phyloP scores from a whole-genome alignment of 345 rosid genomes.

The Acer saccharum region DNA sequence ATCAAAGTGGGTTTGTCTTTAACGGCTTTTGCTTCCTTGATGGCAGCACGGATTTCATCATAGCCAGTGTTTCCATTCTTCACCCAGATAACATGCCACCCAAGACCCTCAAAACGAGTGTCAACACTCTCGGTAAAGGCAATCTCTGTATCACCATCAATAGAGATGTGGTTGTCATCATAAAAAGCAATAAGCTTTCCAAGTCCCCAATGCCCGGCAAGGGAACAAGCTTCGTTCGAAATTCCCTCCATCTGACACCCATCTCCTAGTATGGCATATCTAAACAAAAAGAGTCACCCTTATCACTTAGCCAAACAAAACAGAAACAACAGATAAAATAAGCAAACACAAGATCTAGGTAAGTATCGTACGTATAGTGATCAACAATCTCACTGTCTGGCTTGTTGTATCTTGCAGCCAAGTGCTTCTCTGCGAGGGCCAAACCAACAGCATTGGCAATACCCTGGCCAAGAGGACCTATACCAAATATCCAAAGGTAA shows the following conservation, averaged over 20 bases:
- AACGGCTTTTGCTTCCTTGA: conserved; percentile 96
- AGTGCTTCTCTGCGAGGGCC: conserved; percentile 92
- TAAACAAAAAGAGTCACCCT: conserved; percentile 21
- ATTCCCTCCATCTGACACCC: conserved; percentile 99
- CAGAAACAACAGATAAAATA: not conserved
- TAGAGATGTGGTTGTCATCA: conserved; percentile 99
- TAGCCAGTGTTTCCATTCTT: conserved; percentile 99
- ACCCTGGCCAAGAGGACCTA: conserved; percentile 98
- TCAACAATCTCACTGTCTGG: conserved; percentile 77
- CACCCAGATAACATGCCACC: conserved; percentile 99
- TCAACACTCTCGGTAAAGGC: conserved; percentile 94
- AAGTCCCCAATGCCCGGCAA: conserved; percentile 98
- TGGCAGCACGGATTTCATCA: conserved; percentile 98
- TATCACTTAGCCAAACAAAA: conserved; percentile 8
- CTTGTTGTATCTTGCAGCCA: conserved; percentile 91
- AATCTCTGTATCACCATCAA: conserved; percentile 96
- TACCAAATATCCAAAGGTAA: not conserved
- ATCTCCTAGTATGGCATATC: conserved; percentile 85
- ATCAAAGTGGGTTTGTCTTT: conserved; percentile 91
- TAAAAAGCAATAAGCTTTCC: conserved; percentile 98
- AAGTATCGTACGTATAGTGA: conserved; percentile 74
- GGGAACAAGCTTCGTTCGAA: conserved; percentile 87
- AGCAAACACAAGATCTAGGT: not conserved
- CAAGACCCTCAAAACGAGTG: conserved; percentile 90
- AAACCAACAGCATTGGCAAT: conserved; percentile 91